These are phyloP conservation scores for Monilinia fructigena DNA, from an alignment of 2,329 filamentous ascomycete genomes.

Conservation along the genomic window DNA sequence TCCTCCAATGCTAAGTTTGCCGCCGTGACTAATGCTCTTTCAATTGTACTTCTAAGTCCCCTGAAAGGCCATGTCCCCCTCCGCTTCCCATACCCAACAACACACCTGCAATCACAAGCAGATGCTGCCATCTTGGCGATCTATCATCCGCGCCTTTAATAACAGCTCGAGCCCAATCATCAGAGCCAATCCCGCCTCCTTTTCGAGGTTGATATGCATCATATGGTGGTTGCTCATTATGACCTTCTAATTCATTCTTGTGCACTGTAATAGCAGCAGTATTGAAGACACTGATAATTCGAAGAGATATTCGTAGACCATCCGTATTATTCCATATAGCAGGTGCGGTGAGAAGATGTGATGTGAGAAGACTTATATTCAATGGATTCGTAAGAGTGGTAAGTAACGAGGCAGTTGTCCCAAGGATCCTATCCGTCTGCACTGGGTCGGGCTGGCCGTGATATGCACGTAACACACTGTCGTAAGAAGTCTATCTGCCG, in stretches of 20 bases:
- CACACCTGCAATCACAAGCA: conserved; percentile 61
- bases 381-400: conserved; percentile 58
- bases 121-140: conserved; percentile 68
- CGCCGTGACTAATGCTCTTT: conserved; percentile 60
- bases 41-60: conserved; percentile 55
- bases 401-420: conserved; percentile 55
- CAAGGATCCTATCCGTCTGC: conserved; percentile 42
- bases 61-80: conserved; percentile 54
- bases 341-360: conserved; percentile 56
- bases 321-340: conserved; percentile 56
- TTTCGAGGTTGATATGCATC: conserved; percentile 39
- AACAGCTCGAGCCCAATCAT: conserved; percentile 44
- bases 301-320: conserved; percentile 51
- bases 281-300: conserved; percentile 57
- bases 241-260: conserved; percentile 40
- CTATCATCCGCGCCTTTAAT: conserved; percentile 47
- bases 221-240: conserved; percentile 35
- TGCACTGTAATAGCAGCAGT: conserved; percentile 45
- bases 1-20: conserved; percentile 60
- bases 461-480: conserved; percentile 39
- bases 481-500: conserved; percentile 39
- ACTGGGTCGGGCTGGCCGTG: conserved; percentile 34
- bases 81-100: conserved; percentile 58
- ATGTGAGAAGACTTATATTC: conserved; percentile 57
- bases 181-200: conserved; percentile 52